Percentiles rank a stretch among this genome's conserved stretches.
Evolutionary conservation across 208 protist genomes (phyloP).

Genomic region (Acanthamoeba sp.): DNA sequence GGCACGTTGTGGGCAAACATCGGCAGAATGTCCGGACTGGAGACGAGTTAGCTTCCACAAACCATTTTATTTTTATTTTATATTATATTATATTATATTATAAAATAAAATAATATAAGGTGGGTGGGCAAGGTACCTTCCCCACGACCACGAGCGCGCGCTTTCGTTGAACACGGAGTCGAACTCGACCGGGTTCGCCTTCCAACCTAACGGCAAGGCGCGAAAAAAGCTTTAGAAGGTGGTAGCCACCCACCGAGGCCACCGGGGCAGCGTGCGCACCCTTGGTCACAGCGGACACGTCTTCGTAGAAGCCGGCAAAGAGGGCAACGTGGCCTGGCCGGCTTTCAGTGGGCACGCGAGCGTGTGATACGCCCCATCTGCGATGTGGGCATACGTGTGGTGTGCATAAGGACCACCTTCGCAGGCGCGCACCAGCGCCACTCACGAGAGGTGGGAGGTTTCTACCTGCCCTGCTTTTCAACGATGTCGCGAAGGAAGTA

Average conservation of each 20-base stretch:
- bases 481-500: conserved; percentile 83
- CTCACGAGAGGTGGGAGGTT: too few species aligned
- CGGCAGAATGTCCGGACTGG: conserved; percentile 87
- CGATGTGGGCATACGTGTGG: neutral
- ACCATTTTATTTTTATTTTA: too few species aligned
- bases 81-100: too few species aligned
- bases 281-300: conserved; percentile 90
- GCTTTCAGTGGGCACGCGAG: conserved; percentile 89
- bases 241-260: neutral
- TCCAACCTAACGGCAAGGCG: conserved; percentile 81
- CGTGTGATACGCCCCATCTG: conserved; percentile 87
- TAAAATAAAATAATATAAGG: too few species aligned
- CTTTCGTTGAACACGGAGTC: conserved; percentile 90
- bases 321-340: conserved; percentile 91
- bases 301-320: conserved; percentile 92
- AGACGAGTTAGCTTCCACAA: neutral
- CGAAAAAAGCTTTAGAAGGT: neutral
- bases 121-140: conserved; percentile 28
- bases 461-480: conserved; percentile 74
- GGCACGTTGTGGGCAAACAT: conserved; percentile 86
- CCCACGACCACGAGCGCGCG: conserved; percentile 83
- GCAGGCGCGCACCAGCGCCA: too few species aligned
- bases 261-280: neutral
- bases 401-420: too few species aligned
- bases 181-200: conserved; percentile 91